phyloP scores from a whole-genome alignment of 2,329 filamentous ascomycete genomes.

The Thelonectria rubi region DNA sequence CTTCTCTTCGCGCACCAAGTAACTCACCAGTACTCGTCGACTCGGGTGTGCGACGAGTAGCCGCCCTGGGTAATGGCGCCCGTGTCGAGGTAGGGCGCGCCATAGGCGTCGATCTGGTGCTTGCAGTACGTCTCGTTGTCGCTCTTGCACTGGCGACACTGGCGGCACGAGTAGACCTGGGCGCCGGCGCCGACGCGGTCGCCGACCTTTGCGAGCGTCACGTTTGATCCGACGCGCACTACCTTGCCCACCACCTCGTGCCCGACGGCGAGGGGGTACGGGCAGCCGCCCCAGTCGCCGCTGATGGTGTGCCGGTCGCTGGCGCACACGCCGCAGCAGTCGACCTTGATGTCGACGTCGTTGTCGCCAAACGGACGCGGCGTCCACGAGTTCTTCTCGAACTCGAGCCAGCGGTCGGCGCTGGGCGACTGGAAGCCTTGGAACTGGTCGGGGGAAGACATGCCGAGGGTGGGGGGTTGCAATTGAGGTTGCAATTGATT shows the following conservation, averaged over 20 bases:
- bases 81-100: conserved; percentile 57
- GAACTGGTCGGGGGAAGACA: conserved; percentile 68
- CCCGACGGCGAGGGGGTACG: conserved; percentile 72
- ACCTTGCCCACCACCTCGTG: conserved; percentile 79
- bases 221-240: conserved; percentile 67
- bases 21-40: conserved; percentile 56
- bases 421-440: conserved; percentile 68
- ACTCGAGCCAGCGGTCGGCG: conserved; percentile 64
- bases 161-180: conserved; percentile 63
- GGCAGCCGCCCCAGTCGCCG: conserved; percentile 72
- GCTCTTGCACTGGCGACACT: conserved; percentile 52
- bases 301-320: conserved; percentile 76
- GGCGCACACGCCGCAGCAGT: conserved; percentile 80
- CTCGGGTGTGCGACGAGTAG: conserved; percentile 50
- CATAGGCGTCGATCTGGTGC: conserved; percentile 58
- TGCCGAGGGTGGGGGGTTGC: conserved; percentile 47
- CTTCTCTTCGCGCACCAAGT: too few species aligned
- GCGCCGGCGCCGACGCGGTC: conserved; percentile 68
- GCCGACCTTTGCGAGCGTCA: conserved; percentile 60
- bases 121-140: conserved; percentile 54
- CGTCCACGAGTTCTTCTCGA: conserved; percentile 78
- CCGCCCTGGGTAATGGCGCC: conserved; percentile 70
- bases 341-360: conserved; percentile 88
- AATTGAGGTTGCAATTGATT: not conserved
- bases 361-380: conserved; percentile 88